phyloP scores from a whole-genome alignment of 2,329 filamentous ascomycete genomes.

The Colletotrichum sp. region DNA sequence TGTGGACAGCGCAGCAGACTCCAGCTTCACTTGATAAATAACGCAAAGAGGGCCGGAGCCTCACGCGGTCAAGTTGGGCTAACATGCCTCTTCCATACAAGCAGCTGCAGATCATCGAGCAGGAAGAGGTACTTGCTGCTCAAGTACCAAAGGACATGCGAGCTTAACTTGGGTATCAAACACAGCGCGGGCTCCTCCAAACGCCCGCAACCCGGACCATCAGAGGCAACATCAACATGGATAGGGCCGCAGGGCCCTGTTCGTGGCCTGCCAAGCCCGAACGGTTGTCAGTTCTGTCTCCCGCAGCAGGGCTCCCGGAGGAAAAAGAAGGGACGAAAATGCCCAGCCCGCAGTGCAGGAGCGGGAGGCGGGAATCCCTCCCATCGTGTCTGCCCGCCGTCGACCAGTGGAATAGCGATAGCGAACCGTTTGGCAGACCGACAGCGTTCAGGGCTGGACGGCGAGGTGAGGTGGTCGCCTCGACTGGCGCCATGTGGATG shows the following conservation, averaged over 20 bases:
- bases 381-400: neutral
- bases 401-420: neutral
- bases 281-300: neutral
- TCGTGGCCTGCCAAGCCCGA: neutral
- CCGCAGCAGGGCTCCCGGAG: neutral
- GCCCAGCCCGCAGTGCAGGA: neutral
- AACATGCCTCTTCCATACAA: neutral
- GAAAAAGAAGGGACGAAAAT: neutral
- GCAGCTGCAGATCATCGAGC: neutral
- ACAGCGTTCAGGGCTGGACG: neutral
- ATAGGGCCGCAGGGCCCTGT: neutral
- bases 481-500: slow-evolving; percentile 9
- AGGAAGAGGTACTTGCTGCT: neutral
- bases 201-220: neutral
- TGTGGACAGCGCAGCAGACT: neutral
- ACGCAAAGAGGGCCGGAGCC: neutral
- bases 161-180: neutral
- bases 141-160: neutral
- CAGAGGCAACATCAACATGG: neutral
- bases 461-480: neutral
- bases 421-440: neutral
- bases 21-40: neutral
- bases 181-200: neutral
- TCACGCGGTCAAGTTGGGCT: neutral
- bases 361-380: neutral